Base-by-base conservation (phyloP, 805 yeast species). In the Osmozyma mogii region DNA sequence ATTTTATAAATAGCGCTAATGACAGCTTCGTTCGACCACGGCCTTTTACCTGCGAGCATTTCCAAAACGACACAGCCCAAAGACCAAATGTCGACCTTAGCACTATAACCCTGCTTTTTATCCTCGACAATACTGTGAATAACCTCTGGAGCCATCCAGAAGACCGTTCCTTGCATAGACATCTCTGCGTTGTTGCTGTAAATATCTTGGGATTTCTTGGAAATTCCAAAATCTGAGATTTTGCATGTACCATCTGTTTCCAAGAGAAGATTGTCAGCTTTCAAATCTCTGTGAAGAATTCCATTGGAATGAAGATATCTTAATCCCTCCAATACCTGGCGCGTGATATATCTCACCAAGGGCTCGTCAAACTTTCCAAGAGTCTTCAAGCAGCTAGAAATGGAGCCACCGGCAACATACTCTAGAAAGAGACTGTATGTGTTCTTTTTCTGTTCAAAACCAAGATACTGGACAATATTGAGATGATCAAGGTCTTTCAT, bases 91-190 rank as follows among this genome's bases (percentile, higher is more conserved):
- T 92, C 99, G 15, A 92, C 87, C 56, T 92, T 92, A 13, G 98
- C 98, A 61, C 94, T 84, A 52, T 92, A 92, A 1, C 98, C 98
- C 50, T 81, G 92, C 40, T 78, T 78, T 43, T 71, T 71, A 43
- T 75, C 73, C 38, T 75, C 79, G 3, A 74, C 77, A 13, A 76
- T 76, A 35, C 84, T 85, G 50, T 87, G 89, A 29, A 92, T 87
- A 40, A 94, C 95, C 50, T 92, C 99, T 0, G 99, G 99, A 1
- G 99, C 99, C 98, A 92, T 92, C 98, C 98, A 92, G 54, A 88
- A 92, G 1, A 94, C 85, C 0, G 98, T 88, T 15, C 99, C 99
- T 56, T 94, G 95, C 94, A 84, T 85, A 9, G 96, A 88, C 95
- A 88, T 84, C 32, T 85, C 96, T 4, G 95, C 85, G 45, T 84